Evolutionary conservation across 2,329 filamentous ascomycete genomes (phyloP).

Genomic region (Knufia fluminis): DNA sequence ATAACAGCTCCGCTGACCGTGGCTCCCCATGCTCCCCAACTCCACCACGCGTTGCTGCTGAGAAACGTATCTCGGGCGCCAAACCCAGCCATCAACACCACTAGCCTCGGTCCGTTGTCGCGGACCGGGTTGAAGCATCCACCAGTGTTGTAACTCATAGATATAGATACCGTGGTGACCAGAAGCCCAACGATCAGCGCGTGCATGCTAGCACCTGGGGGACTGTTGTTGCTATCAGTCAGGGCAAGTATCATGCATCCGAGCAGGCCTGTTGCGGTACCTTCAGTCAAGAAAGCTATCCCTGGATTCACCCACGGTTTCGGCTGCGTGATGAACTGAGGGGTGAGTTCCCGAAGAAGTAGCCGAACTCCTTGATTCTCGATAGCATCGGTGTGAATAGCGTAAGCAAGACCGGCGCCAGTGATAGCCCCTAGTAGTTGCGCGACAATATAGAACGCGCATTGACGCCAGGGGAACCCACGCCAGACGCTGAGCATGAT

Average conservation of each 20-base stretch:
- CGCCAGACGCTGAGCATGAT: constrained; percentile 41
- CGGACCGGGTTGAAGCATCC: constrained; percentile 41
- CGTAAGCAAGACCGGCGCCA: constrained; percentile 40
- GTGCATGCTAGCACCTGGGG: constrained; percentile 44
- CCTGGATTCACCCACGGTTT: constrained; percentile 29
- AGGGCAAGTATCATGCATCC: constrained; percentile 36
- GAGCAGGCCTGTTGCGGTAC: constrained; percentile 36
- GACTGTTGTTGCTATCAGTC: constrained; percentile 39
- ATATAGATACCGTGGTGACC: constrained; percentile 27
- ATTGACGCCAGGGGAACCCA: constrained; percentile 45
- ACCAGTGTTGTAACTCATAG: constrained; percentile 41
- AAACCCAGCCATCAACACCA: constrained; percentile 38
- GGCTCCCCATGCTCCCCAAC: constrained; percentile 33
- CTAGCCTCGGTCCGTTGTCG: constrained; percentile 43
- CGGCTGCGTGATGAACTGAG: constrained; percentile 37
- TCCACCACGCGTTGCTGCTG: constrained; percentile 39
- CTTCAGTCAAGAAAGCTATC: constrained; percentile 42
- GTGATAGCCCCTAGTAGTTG: constrained; percentile 46
- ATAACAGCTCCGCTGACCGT: constrained; percentile 32
- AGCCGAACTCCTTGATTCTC: constrained; percentile 13
- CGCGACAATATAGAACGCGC: constrained; percentile 42
- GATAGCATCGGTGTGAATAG: constrained; percentile 31
- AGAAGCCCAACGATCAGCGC: constrained; percentile 42
- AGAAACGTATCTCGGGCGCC: constrained; percentile 30
- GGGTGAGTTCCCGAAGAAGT: background rate